Conservation (phyloP, 495 filamentous ascomycete genomes). For the Hypomontagnella submonticulosa region DNA sequence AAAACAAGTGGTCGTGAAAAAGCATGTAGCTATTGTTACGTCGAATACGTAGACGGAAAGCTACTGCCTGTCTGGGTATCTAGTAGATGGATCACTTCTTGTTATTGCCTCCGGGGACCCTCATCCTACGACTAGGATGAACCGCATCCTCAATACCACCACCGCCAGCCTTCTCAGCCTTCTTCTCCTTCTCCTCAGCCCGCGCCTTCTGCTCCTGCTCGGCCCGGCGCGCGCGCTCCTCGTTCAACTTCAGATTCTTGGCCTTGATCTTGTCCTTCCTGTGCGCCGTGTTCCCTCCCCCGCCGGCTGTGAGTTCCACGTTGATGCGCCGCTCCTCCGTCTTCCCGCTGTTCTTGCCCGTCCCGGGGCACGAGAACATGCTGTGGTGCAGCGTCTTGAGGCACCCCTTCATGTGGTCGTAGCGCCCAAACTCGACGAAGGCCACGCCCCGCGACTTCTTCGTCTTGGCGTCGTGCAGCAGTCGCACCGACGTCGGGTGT, state of each 20-base stretch:
- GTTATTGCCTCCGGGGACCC: constrained; percentile 54
- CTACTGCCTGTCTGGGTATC: constrained; percentile 17
- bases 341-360: constrained; percentile 66
- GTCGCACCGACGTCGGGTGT: constrained; percentile 75
- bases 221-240: constrained; percentile 71
- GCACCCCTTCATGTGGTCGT: constrained; percentile 93
- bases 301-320: constrained; percentile 91
- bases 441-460: constrained; percentile 84
- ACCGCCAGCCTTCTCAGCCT: constrained; percentile 17
- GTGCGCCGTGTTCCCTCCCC: constrained; percentile 79
- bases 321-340: constrained; percentile 74
- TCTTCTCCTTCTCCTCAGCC: constrained; percentile 60
- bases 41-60: not conserved
- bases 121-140: constrained; percentile 69
- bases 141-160: constrained; percentile 56
- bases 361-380: constrained; percentile 60
- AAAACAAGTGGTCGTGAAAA: constrained; percentile 3
- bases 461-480: constrained; percentile 76
- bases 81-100: constrained; percentile 18
- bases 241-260: constrained; percentile 89
- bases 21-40: not conserved
- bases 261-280: constrained; percentile 78
- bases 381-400: constrained; percentile 90
- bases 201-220: constrained; percentile 64
- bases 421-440: constrained; percentile 91